Base-by-base conservation (phyloP, 176 grass and related monocot genomes). In the Avena atlantica region DNA sequence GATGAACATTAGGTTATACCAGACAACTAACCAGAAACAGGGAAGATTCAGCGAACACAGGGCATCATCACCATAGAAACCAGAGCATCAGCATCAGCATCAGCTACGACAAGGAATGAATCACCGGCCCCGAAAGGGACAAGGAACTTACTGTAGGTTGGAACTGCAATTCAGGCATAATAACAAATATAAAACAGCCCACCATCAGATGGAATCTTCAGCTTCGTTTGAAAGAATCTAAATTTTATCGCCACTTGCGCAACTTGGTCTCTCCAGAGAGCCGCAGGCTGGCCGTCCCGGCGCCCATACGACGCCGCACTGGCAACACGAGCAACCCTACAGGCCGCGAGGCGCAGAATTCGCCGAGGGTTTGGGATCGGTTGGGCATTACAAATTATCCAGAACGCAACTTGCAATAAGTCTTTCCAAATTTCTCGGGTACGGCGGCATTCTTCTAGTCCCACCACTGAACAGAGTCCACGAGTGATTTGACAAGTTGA, bases 91-190 rank as follows among this genome's bases (percentile, higher is more conserved):
- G 34, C 80, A 78, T 31, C 79, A 8, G 65, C 64, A 25, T 14
- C 4, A 11, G 45, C 12, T 65, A 14, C 11, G 62, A 65, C 11
- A 65, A 65, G 23, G 62, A 37, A 47, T 48, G 11, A 66, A 24
- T 74, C 59, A 47, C 68, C 68, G 8, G 37, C 36, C 51, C 13
- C 51, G 4, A 40, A 91, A 76, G 60, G 77, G 76, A 85, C 86
- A 88, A 76, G 59, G 76, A 91, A 70, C 70, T 16, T 12, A 13
- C 52, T 45, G 50, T 69, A 48, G 53, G 86, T 85, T 88, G 86
- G 70, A 77, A n/a, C 81, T 61, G 82, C 40, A 88, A 48, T 69
- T 61, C 9, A 77, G 51, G 15, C 34, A 17, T 58, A 62, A 5
- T 11, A 42, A 42, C 49, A 91, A 50, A 57, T 81, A 84, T 56